A percentile compares a stretch with the other conserved stretches of the same genome.
These are phyloP conservation scores for Grosmannia serpens DNA, from an alignment of 2,329 filamentous ascomycete genomes.

Conservation along the genomic window DNA sequence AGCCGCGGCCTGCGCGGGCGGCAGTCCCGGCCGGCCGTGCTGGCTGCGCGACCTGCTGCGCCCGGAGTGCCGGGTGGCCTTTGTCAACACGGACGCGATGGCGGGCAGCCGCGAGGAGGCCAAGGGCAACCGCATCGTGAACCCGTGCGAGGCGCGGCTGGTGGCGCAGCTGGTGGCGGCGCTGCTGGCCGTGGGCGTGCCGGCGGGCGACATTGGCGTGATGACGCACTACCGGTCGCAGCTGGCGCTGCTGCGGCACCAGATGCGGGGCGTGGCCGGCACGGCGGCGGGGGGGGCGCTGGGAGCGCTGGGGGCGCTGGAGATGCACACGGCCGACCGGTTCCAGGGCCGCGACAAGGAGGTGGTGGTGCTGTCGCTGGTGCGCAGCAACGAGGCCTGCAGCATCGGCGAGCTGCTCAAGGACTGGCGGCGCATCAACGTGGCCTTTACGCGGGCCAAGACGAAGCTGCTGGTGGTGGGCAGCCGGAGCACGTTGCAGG, in stretches of 20 bases:
- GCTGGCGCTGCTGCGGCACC: constrained; percentile 68
- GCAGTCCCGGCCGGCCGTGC: constrained; percentile 31
- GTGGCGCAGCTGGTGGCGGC: constrained; percentile 70
- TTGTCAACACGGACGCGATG: constrained; percentile 80
- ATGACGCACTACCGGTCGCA: constrained; percentile 97
- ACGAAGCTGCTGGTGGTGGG: constrained; percentile 86
- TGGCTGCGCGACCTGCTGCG: constrained; percentile 66
- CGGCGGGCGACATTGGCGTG: constrained; percentile 70
- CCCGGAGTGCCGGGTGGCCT: constrained; percentile 63
- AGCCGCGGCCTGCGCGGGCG: too few relatives aligned
- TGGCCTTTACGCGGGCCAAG: constrained; percentile 85
- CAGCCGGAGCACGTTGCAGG: constrained; percentile 58
- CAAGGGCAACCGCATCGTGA: constrained; percentile 78
- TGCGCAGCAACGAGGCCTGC: constrained; percentile 71
- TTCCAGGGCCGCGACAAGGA: constrained; percentile 97
- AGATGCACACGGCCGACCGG: constrained; percentile 94
- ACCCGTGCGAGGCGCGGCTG: constrained; percentile 68
- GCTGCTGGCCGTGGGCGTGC: constrained; percentile 64
- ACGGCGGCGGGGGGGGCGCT: not conserved
- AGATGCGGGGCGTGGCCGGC: constrained; percentile 38
- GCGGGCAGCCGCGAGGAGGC: constrained; percentile 58
- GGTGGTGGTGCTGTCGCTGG: constrained; percentile 75
- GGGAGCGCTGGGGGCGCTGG: constrained; percentile 40
- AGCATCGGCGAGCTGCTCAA: constrained; percentile 83
- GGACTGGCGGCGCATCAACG: constrained; percentile 90